Evolutionary conservation across 2,329 filamentous ascomycete genomes (phyloP).

Genomic region (Pseudopithomyces chartarum): DNA sequence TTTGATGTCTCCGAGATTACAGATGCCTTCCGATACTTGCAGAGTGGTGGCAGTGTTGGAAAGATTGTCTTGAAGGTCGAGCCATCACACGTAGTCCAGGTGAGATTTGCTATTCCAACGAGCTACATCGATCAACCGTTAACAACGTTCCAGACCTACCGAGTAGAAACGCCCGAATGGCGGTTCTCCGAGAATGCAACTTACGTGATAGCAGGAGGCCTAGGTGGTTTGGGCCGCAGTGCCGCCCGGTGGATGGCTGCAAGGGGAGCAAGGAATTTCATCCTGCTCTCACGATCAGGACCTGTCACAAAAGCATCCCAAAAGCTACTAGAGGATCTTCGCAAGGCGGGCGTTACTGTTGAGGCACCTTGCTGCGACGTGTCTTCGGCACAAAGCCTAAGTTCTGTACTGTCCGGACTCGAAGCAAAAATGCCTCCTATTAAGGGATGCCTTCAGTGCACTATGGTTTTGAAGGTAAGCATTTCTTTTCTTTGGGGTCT

Average conservation of each 20-base stretch:
- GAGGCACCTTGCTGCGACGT: neutral
- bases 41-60: neutral
- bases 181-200: neutral
- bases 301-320: neutral
- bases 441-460: neutral
- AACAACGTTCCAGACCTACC: neutral
- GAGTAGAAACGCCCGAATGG: neutral
- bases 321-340: neutral
- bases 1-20: neutral
- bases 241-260: neutral
- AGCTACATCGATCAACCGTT: neutral
- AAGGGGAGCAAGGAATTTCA: constrained; percentile 1
- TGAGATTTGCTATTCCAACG: neutral
- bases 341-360: neutral
- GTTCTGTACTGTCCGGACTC: neutral
- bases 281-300: constrained; percentile 7
- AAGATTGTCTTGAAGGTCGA: neutral
- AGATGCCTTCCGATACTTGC: neutral
- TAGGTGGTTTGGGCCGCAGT: neutral
- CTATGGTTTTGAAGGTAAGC: neutral
- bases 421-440: neutral
- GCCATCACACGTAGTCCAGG: neutral
- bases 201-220: neutral
- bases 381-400: neutral
- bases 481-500: neutral